Evolutionary conservation across 257 asterid genomes (phyloP).

Genomic region (Rubia yunnanensis): DNA sequence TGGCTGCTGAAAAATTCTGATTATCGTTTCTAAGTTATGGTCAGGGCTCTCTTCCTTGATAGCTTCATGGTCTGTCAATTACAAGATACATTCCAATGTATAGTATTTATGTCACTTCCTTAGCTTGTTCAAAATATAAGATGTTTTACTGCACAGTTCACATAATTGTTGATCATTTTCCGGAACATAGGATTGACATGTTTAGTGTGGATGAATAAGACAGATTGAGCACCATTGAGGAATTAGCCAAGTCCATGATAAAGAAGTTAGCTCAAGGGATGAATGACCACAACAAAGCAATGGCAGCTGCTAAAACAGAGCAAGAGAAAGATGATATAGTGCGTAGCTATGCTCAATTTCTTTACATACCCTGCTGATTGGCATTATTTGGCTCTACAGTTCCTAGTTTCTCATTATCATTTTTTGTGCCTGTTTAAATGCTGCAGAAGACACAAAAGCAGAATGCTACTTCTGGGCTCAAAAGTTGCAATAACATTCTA

Average conservation of each 20-base stretch:
- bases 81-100: too few species aligned
- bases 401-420: not conserved
- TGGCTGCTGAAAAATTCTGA: not conserved
- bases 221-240: constrained; percentile 78
- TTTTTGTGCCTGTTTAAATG: constrained; percentile 9
- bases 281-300: constrained; percentile 85
- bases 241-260: constrained; percentile 67
- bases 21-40: not conserved
- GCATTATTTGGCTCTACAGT: not conserved
- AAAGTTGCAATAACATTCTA: constrained; percentile 74
- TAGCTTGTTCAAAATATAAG: not conserved
- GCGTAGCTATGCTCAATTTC: constrained; percentile 24
- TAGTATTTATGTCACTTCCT: too few species aligned
- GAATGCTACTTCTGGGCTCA: constrained; percentile 68
- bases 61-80: too few species aligned
- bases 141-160: not conserved
- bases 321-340: constrained; percentile 73
- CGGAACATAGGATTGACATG: constrained; percentile 14
- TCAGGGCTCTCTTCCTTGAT: not conserved
- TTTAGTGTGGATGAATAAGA: constrained; percentile 25
- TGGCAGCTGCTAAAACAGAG: constrained; percentile 77
- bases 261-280: constrained; percentile 91
- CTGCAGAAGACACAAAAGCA: constrained; percentile 85
- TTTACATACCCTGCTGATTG: not conserved
- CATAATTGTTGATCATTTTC: not conserved